phyloP scores from a whole-genome alignment of 176 grass and related monocot genomes.

The Aegilops sharonensis region DNA sequence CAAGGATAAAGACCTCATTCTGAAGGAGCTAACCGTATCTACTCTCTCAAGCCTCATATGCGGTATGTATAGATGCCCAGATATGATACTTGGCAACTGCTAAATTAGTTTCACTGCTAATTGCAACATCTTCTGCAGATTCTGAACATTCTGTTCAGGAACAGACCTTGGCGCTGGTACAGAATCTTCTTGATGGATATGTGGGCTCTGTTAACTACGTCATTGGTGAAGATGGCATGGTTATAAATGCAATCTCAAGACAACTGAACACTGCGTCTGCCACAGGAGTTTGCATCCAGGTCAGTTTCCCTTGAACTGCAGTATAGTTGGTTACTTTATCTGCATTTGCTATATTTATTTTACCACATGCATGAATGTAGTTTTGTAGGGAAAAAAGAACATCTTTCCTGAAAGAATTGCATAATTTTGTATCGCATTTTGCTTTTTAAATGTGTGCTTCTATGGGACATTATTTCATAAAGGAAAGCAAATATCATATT shows the following conservation, averaged over 20 bases:
- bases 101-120: conserved; percentile 22
- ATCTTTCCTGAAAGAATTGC: neutral
- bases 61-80: conserved; percentile 47
- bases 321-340: neutral
- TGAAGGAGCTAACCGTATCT: conserved; percentile 69
- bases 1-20: conserved; percentile 81
- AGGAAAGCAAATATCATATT: neutral
- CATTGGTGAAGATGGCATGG: conserved; percentile 60
- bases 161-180: conserved; percentile 76
- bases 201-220: conserved; percentile 52
- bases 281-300: conserved; percentile 76
- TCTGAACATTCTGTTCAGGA: conserved; percentile 88
- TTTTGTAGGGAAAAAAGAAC: neutral
- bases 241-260: conserved; percentile 78
- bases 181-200: conserved; percentile 86
- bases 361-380: neutral
- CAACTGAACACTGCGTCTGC: conserved; percentile 58
- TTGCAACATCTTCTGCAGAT: conserved; percentile 58
- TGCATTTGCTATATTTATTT: conserved; percentile 19
- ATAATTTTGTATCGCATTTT: neutral
- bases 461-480: neutral
- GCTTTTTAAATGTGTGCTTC: neutral
- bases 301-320: conserved; percentile 37
- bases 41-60: conserved; percentile 82
- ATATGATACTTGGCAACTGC: conserved; percentile 1